phyloP scores from a whole-genome alignment of 169 alveolate genomes.

The Sarcocystis neurona region DNA sequence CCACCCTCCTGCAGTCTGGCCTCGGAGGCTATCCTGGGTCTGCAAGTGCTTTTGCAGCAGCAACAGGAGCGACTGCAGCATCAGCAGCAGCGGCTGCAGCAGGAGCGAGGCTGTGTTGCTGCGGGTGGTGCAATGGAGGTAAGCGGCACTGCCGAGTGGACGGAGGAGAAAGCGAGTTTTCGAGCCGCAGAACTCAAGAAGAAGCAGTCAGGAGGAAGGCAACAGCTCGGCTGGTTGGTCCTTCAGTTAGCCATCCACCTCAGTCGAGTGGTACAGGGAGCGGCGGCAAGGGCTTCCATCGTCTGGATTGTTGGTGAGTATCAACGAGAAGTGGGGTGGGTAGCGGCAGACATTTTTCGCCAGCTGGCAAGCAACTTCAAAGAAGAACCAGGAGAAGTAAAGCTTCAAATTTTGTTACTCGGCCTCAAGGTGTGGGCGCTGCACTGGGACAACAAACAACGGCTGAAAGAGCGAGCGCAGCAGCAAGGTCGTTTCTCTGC shows the following conservation, averaged over 20 bases:
- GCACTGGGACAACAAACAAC: conserved; percentile 31
- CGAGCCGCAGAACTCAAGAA: no score
- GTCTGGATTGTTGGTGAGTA: conserved; percentile 70
- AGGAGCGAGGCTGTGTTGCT: no score
- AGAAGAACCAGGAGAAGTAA: conserved; percentile 67
- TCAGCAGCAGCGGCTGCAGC: conserved; percentile 9
- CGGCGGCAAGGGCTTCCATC: conserved; percentile 68
- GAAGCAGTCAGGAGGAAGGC: no score
- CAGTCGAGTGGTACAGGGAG: conserved; percentile 14
- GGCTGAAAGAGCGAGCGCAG: not conserved
- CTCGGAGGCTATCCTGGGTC: conserved; percentile 63
- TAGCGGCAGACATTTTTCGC: conserved; percentile 66
- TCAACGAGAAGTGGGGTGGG: conserved; percentile 59
- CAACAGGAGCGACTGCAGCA: conserved; percentile 16
- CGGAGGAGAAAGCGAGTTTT: not conserved
- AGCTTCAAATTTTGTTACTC: conserved; percentile 65
- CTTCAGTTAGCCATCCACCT: conserved; percentile 44
- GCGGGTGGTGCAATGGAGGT: no score
- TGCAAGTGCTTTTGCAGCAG: conserved; percentile 50
- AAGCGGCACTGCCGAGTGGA: not conserved
- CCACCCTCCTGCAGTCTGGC: conserved; percentile 49
- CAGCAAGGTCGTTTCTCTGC: no score
- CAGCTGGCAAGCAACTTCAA: conserved; percentile 41
- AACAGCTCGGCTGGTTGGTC: conserved; percentile 20
- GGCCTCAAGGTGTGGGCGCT: conserved; percentile 65